Conservation (phyloP, 164 flowering plant species). For the Umbellularia californica region DNA sequence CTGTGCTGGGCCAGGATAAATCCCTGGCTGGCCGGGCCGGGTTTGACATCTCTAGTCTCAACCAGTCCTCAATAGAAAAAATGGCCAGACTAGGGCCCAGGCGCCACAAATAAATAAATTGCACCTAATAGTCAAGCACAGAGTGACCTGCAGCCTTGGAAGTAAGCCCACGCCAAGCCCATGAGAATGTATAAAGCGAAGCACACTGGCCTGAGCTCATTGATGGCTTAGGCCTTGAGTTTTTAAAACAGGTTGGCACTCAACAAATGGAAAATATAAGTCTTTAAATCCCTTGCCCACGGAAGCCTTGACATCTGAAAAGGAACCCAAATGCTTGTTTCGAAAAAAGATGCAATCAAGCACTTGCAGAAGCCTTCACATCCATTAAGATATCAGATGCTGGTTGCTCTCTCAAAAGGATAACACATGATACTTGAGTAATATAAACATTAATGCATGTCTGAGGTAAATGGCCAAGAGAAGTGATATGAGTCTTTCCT, state of each 20-base stretch:
- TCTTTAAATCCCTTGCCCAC: not conserved
- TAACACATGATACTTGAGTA: not conserved
- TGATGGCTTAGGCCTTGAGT: not conserved
- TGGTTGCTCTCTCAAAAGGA: not conserved
- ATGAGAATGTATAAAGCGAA: not conserved
- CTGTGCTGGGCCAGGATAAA: too few species aligned
- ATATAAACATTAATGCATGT: not conserved
- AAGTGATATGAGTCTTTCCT: not conserved
- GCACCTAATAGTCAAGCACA: not conserved
- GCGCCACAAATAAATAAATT: not conserved
- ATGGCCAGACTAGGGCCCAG: not conserved
- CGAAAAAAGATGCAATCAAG: too few species aligned
- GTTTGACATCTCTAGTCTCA: not conserved
- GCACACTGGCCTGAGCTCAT: not conserved
- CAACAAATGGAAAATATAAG: too few species aligned
- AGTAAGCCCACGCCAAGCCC: not conserved
- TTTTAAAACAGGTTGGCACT: not conserved
- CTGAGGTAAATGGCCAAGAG: not conserved
- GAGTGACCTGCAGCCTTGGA: not conserved
- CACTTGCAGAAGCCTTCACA: too few species aligned
- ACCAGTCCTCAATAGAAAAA: not conserved
- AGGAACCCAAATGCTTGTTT: too few species aligned
- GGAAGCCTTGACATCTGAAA: not conserved
- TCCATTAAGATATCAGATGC: not conserved
- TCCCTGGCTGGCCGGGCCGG: too few species aligned